Conservation (phyloP, 257 asterid species). For the Solanum neorickii region DNA sequence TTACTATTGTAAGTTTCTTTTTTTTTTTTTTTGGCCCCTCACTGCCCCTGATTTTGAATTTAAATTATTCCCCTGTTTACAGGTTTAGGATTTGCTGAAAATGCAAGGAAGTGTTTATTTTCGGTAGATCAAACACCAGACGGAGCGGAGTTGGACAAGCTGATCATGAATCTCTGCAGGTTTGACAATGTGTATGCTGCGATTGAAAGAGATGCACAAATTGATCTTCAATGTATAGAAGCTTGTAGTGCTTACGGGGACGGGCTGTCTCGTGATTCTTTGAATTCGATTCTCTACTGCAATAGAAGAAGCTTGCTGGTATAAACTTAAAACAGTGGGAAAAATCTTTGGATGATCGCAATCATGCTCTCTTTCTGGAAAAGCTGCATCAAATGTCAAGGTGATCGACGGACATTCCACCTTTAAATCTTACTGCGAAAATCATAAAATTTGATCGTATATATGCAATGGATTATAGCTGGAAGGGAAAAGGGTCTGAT, state of each 20-base stretch:
- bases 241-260: slow-evolving; percentile 67
- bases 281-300: slow-evolving; percentile 55
- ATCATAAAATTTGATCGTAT: slow-evolving; percentile 36
- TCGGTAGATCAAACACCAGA: too few species aligned
- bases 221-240: slow-evolving; percentile 49
- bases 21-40: too few species aligned
- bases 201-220: slow-evolving; percentile 41
- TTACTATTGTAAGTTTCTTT: slow-evolving; percentile 28
- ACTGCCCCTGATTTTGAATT: too few species aligned
- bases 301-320: slow-evolving; percentile 85
- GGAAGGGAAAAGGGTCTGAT: slow-evolving; percentile 5
- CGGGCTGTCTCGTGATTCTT: slow-evolving; percentile 50
- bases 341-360: slow-evolving; percentile 53
- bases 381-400: slow-evolving; percentile 63
- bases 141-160: too few species aligned
- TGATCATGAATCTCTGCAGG: slow-evolving; percentile 25
- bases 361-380: slow-evolving; percentile 55
- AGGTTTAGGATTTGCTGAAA: too few species aligned
- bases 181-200: slow-evolving; percentile 43
- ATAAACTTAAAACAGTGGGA: slow-evolving; percentile 65
- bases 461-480: slow-evolving; percentile 55
- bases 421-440: background rate
- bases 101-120: too few species aligned
- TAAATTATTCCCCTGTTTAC: too few species aligned
- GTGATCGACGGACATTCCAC: slow-evolving; percentile 10